A percentile compares a stretch with the other conserved stretches of the same genome.
Evolutionary conservation across 768 basidiomycete genomes (phyloP).

Genomic region (Leccinum imitatum): DNA sequence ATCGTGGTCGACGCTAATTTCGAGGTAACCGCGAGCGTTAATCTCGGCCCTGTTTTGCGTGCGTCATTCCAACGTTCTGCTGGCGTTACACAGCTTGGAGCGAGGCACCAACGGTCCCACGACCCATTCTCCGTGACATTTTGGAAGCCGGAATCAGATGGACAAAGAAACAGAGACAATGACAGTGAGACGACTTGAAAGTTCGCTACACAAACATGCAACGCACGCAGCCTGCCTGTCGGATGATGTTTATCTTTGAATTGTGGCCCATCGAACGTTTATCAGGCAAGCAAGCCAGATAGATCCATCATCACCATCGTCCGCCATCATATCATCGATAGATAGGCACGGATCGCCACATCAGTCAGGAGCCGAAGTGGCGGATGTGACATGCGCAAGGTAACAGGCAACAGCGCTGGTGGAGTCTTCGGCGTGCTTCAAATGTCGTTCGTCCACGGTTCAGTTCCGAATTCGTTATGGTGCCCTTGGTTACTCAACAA

Average conservation of each 20-base stretch:
- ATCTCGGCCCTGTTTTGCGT: slow-evolving; percentile 1
- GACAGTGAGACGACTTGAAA: background rate
- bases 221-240: background rate
- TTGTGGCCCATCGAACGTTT: slow-evolving; percentile 2
- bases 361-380: background rate
- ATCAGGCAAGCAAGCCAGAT: slow-evolving; percentile 10
- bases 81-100: background rate
- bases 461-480: background rate
- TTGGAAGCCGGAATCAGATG: background rate
- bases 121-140: background rate
- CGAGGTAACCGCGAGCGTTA: background rate
- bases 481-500: background rate
- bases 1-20: background rate
- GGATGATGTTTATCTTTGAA: slow-evolving; percentile 5
- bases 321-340: background rate
- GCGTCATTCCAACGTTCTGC: background rate
- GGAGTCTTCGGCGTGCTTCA: background rate
- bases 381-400: background rate
- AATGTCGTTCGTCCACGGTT: background rate
- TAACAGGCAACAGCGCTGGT: background rate
- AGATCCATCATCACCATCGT: background rate
- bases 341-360: slow-evolving; percentile 6
- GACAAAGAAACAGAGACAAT: background rate
- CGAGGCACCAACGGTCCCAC: background rate
- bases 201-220: background rate